Evolutionary conservation across 2,329 filamentous ascomycete genomes (phyloP).

Genomic region (Fusarium camptoceras): DNA sequence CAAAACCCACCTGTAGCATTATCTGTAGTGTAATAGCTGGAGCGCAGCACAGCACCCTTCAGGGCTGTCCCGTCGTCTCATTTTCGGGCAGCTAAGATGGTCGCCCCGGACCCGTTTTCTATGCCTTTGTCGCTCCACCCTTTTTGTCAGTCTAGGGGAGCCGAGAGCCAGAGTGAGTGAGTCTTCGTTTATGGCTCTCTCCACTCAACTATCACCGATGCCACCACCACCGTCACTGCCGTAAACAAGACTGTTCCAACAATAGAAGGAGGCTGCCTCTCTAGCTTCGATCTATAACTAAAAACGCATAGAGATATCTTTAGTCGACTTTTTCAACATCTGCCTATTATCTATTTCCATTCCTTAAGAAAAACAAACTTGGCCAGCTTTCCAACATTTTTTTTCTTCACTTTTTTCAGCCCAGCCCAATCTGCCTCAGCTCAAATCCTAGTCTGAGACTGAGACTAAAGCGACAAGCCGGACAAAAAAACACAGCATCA

Average conservation of each 20-base stretch:
- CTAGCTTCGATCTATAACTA: conserved; percentile 29
- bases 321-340: not conserved
- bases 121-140: conserved; percentile 23
- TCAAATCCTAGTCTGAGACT: conserved; percentile 19
- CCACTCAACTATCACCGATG: conserved; percentile 29
- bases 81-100: conserved; percentile 35
- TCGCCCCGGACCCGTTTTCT: conserved; percentile 28
- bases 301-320: not conserved
- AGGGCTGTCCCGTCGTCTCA: conserved; percentile 35
- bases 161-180: not conserved
- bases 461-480: conserved; percentile 10
- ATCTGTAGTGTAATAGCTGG: not conserved
- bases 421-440: conserved; percentile 31
- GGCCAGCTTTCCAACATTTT: not conserved
- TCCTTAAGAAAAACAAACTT: not conserved
- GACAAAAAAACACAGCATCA: conserved; percentile 30
- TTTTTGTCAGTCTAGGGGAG: conserved; percentile 25
- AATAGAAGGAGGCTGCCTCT: conserved; percentile 40
- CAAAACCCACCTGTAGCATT: not conserved
- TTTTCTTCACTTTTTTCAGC: no score
- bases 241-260: conserved; percentile 39
- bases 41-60: not conserved
- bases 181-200: not conserved
- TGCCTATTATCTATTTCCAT: not conserved
- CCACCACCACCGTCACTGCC: conserved; percentile 38